phyloP scores from a whole-genome alignment of 108 stramenopile species.

The Epithemia pelagica region DNA sequence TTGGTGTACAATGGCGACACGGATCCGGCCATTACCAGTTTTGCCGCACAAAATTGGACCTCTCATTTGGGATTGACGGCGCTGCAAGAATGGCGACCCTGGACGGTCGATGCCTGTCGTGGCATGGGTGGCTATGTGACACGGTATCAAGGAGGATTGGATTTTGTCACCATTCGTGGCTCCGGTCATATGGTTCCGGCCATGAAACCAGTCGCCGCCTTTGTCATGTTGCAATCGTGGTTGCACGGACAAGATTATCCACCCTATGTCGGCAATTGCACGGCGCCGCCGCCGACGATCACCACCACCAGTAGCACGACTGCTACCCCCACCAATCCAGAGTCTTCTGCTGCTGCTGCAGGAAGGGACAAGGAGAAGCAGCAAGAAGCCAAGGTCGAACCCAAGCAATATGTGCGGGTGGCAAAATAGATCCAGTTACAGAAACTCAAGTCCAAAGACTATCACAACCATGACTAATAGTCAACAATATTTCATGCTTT shows the following conservation, averaged over 20 bases:
- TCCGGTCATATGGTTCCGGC: slow-evolving; percentile 64
- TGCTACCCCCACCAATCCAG: too few species aligned
- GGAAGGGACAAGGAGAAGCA: too few species aligned
- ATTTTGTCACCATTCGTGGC: slow-evolving; percentile 72
- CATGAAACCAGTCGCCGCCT: slow-evolving; percentile 54
- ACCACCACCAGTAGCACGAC: background rate
- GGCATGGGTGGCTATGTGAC: slow-evolving; percentile 72
- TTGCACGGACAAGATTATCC: slow-evolving; percentile 41
- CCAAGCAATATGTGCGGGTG: background rate
- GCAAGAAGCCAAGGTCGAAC: too few species aligned
- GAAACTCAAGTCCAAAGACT: too few species aligned
- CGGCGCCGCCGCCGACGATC: background rate
- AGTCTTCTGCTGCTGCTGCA: too few species aligned
- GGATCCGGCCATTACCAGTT: slow-evolving; percentile 64
- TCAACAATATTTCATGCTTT: too few species aligned
- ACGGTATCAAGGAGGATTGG: slow-evolving; percentile 60
- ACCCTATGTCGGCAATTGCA: slow-evolving; percentile 29
- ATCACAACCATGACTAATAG: too few species aligned
- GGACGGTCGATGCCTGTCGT: slow-evolving; percentile 62
- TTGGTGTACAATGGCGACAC: slow-evolving; percentile 82
- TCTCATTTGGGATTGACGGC: slow-evolving; percentile 40
- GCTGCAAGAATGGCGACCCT: slow-evolving; percentile 47
- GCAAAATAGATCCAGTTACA: background rate
- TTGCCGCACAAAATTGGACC: slow-evolving; percentile 70
- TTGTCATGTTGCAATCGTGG: slow-evolving; percentile 52